Base-by-base conservation (phyloP, 768 basidiomycete genomes). In the Collybia nuda region DNA sequence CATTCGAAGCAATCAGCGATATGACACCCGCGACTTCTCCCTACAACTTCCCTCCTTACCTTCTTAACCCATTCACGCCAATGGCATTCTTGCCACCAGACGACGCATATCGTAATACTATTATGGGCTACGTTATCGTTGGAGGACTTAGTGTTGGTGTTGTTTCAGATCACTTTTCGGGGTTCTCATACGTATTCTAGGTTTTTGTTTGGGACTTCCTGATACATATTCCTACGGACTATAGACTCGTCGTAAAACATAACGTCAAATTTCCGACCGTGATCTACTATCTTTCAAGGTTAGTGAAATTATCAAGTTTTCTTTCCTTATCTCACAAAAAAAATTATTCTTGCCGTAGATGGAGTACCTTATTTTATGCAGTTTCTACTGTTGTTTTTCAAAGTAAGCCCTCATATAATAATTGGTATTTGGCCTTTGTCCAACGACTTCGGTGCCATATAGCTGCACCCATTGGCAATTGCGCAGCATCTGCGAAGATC, bases 201-300 rank as follows among this genome's bases (percentile, higher is more conserved):
- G 60, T 65, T 5, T 48, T 62, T 36, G 43, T 63, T 28, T 72
- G 70, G 70, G 68, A 71, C 45, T 57, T 68, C 14, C 55, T 68
- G 4, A 47, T 58, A 4, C 60, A 62, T 23, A 38, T 68, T 5
- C 57, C 57, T 22, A 58, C 62, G 2, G 69, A 73, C 26, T 60
- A 62, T 14, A 49, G 43, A 15, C 50, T 71, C 5, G 14, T 65
- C 9, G 57, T 52, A 37, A 52, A 51, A 36, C 21, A 43, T 48
- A 37, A 53, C 28, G 42, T 61, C 26, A 32, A 58, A 24, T 4
- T 60, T 5, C 57, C 63, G 19, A 62, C 61, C 5, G 28, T 60
- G 8, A 36, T 59, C 0, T 73, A 71, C 51, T 57, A 67, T 40
- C 19, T 69, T 22, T 68, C 68, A 5, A 70, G 69, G 71, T 67